Evolutionary conservation across 805 yeast species (phyloP), one percentile per base, ranked within the genome.

Genomic region (Wickerhamiella musiphila): DNA sequence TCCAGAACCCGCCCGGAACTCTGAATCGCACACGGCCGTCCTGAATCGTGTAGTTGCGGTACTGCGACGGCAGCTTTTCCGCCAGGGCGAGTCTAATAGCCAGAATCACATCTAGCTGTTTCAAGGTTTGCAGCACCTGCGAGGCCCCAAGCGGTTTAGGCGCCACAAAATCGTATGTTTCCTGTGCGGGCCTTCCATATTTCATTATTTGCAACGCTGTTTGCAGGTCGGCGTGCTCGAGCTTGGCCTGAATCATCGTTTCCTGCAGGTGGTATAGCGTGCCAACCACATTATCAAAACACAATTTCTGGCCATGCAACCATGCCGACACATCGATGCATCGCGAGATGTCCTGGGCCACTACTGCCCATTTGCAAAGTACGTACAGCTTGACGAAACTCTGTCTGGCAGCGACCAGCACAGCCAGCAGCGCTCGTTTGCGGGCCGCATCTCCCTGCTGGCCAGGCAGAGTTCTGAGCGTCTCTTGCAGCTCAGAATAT

Each of bases 241-340:
- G 57, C 47, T 92, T 84, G 0, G 98, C 96, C 18, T 83, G 78
- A 1, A 82, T 68, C 40, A 78, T 54, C n/a, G 75, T 69, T 32
- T 71, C 68, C 40, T 73, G 78, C 16, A 78, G 58, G n/a, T 63
- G 62, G 39, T 73, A 78, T 24, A 83, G 58, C 9, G 77, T 73
- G 56, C 73, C 66, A 13, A 76, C 68, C 24, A 56, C 73, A 45
- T 63, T 71, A 36, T 54, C 76, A 45, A 65, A 84, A 49, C 65
- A 66, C 47, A 66, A 70, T 46, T 79, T 78, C 45, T 82, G 92
- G 30, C 72, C 73, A 39, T 90, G 62, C 25, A 90, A 63, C 90
- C 93, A 90, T 40, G 78, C 77, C 37, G 92, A 68, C 14, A 86
- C 61, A 56, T 90, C 96, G 35, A 90, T 83, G 39, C 84, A 61